Base-by-base conservation (phyloP, 768 basidiomycete genomes). In the Daedalea quercina region DNA sequence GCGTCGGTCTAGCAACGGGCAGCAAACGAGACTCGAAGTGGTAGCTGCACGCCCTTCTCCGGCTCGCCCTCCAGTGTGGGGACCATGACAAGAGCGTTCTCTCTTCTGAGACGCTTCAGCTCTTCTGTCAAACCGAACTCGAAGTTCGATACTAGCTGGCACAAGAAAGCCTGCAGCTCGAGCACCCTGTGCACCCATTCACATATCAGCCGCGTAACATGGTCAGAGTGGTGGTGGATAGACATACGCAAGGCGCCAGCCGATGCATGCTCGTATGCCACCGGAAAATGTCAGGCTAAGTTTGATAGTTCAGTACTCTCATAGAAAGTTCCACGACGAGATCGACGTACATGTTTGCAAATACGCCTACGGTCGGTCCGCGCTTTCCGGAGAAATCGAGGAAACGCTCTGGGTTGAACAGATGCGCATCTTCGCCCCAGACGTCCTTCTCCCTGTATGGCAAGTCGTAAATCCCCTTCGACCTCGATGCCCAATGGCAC, bases 131-230 rank as follows among this genome's bases (percentile, higher is more conserved):
- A 59, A 40, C 59, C 54, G 55, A 84, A 78, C 56, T 82, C 76
- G 57, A 84, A 81, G 57, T 76, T 71, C 31, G 71, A 64, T 37
- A 84, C 52, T 20, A 81, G 67, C 59, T 82, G 80, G 22, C 77
- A 72, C n/a, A 84, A 60, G 64, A 85, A 81, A 0, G 75, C 71
- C 56, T 84, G 82, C 15, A 83, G 61, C 61, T 85, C 81, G 54
- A 45, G 33, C 3, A 40, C 24, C 33, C 20, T 19, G 46, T 37
- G 22, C 34, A 22, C 6, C 44, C 24, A 24, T 20, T 22, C 13
- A 31, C 15, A 13, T 33, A 17, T 33, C 31, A 40, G 26, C 8
- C 20, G 40, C 52, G 25, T 6, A 31, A 31, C 37, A n/a, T n/a
- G 37, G 37, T 40, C 7, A 40, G 8, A 40, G 4, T 40, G 19